Conservation (phyloP, 140 eudicot genomes). For the Flaveria floridana region DNA sequence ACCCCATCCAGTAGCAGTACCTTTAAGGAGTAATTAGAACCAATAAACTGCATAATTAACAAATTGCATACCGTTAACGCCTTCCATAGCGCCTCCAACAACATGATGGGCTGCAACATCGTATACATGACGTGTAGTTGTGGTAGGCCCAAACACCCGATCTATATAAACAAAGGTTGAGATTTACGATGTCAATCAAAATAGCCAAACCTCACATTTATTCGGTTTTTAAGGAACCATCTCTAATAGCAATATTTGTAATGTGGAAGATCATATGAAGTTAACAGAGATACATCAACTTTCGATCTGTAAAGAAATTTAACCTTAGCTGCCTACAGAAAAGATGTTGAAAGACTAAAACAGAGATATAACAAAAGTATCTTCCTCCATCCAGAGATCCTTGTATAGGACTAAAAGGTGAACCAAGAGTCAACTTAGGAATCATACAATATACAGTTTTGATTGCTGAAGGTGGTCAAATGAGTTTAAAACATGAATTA, state of each 20-base stretch:
- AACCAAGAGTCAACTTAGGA: constrained; percentile 19
- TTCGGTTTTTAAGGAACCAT: constrained; percentile 2
- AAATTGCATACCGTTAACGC: constrained; percentile 68
- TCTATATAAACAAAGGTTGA: constrained; percentile 45
- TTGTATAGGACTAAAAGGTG: constrained; percentile 9
- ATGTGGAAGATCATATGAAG: constrained; percentile 15
- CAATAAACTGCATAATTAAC: neutral
- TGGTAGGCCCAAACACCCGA: constrained; percentile 96
- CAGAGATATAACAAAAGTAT: constrained; percentile 14
- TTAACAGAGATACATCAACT: neutral
- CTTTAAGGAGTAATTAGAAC: constrained; percentile 20
- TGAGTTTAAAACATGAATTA: constrained; percentile 16
- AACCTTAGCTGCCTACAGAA: constrained; percentile 12
- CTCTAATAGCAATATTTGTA: constrained; percentile 17
- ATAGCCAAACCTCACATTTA: constrained; percentile 6
- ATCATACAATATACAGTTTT: constrained; percentile 1
- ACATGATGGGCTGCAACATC: constrained; percentile 97
- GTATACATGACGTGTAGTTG: constrained; percentile 92
- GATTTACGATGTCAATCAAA: constrained; percentile 14
- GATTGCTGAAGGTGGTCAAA: constrained; percentile 8
- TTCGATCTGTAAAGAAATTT: neutral
- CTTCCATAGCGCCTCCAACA: constrained; percentile 95
- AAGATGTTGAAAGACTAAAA: neutral
- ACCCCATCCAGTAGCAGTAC: constrained; percentile 13
- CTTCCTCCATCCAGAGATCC: constrained; percentile 11